Base-by-base conservation (phyloP, 2,329 filamentous ascomycete species). In the Colletotrichum horii region DNA sequence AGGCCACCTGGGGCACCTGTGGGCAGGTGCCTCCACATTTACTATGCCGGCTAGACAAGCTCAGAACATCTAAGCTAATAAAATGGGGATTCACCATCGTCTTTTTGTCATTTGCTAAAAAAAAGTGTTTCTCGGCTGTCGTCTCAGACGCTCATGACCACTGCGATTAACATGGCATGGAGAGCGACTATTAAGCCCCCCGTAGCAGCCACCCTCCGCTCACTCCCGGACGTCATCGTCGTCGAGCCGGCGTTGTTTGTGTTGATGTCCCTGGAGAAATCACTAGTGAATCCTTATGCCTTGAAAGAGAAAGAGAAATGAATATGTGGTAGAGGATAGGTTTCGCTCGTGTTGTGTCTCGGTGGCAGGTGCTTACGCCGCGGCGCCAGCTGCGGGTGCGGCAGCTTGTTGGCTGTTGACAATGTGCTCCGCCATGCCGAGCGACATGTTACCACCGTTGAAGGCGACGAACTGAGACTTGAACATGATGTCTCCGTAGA, bases 401-500 rank as follows among this genome's bases (percentile, higher is more conserved):
- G 68, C 68, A 48, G 38, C 73, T 56, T 68, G 38, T 66, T 75
- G 71, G 22, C 55, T 60, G 66, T 66, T 75, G 26, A 71, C 58
- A 22, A 76, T 24, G 56, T 77, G 76, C 76, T 76, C 74, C 16
- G 89, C 89, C 81, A 91, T 86, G 15, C 88, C 89, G 36, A 91
- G 81, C 4, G 87, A 85, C 80, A 87, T 89, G 83, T 91, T 90
- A 60, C 88, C 89, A 38, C 85, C 87, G 80, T 91, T 88, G 80
- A 91, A 91, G 19, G 86, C 89, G 28, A 91, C 88, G 78, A 91
- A 91, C 80, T 91, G 88, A 36, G 88, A 89, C 85, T 91, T 91
- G 85, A 92, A 91, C 81, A 92, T 88, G 79, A 91, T 88, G 79
- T 92, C 90, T 22, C 91, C 90, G 79, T 90, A 92, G 81, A 95